Evolutionary conservation across 139 green algal genomes (phyloP), one percentile per base, ranked within the genome.

Genomic region (Auxenochlorella pyrenoidosa): DNA sequence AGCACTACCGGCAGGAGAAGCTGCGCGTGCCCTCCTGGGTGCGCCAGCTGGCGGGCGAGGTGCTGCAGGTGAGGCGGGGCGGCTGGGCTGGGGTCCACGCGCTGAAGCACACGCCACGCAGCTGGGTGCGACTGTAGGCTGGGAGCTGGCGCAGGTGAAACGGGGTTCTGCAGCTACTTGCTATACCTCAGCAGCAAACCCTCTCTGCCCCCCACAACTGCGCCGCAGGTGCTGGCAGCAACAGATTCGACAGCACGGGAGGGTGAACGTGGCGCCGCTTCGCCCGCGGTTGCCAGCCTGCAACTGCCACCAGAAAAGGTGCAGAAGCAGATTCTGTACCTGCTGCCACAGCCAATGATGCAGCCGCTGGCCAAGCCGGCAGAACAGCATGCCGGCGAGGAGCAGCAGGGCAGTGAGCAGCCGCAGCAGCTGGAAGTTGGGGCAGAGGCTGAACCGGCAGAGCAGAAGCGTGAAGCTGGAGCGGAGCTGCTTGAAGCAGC

Each of bases 11-110:
- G 26, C 36, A 58, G 30, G 60, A 85, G 26, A 41, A 85, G 80
- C 60, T 85, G 80, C 80, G 60, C 0, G 80, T 85, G 80, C 80
- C 80, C 40, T 59, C 32, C 80, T 85, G 80, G 80, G 63, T 60
- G 60, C 80, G 80, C 22, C 26, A 43, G 40, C 28, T 85, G 80
- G 40, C 80, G 4, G 13, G 54, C 34, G 41, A 75, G 21, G 21
- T 85, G 60, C 63, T 85, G 80, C 60, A 77, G 77, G 58, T 8
- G 22, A 43, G 41, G 32, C n/a, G 21, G 73, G 75, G 40, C 16
- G 44, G 44, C 40, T 26, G 43, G 30, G 24, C 41, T 51, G 75
- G 8, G 0, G n/a, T n/a, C n/a, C n/a, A n/a, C n/a, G n/a, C n/a
- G n/a, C n/a, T n/a, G n/a, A n/a, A n/a, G n/a, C n/a, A n/a, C n/a